Base-by-base conservation (phyloP, 805 yeast species). In the Yamadazyma akitaensis region DNA sequence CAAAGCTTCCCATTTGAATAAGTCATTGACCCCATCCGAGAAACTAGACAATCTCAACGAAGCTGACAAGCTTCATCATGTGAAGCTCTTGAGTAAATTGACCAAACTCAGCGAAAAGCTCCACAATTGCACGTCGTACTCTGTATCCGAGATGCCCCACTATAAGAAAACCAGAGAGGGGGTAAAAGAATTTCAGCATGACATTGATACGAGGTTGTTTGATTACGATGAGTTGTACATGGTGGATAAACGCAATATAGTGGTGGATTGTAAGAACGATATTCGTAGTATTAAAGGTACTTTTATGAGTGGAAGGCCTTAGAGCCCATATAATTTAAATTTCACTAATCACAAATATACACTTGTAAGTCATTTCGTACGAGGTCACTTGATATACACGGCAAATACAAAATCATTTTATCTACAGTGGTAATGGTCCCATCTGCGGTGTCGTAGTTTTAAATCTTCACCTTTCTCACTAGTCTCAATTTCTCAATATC, bases 281-380 rank as follows among this genome's bases (percentile, higher is more conserved):
- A 65, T 72, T n/a, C 57, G 76, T 43, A 57, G 66, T 40, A 66
- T 72, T 35, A 72, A 72, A 56, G 76, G 76, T n/a, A 51, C 67
- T 54, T 71, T 54, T 47, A 71, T 72, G 72, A 70, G 74, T 53
- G 76, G 76, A 0, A 64, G 66, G 43, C 26, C 43, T 1, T 41
- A 40, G 36, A 7, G 7, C 24, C 24, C 4, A 21, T 21, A 5
- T 21, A 21, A 5, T 5, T 21, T 5, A 21, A 21, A 5, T 21
- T 4, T 21, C 24, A 21, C 7, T 21, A 21, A 21, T 21, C 7
- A 21, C 24, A 21, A 21, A 21, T 21, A 21, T 21, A 21, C 24
- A 21, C 4, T 21, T 5, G 7, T 21, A 21, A 21, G 7, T 7
- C 24, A 21, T 21, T 5, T 4, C 7, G 4, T 7, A 21, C 24